A percentile compares a stretch with the other conserved stretches of the same genome.
phyloP scores from a whole-genome alignment of 805 yeast genomes.

The Metschnikowia baotianmanensis region DNA sequence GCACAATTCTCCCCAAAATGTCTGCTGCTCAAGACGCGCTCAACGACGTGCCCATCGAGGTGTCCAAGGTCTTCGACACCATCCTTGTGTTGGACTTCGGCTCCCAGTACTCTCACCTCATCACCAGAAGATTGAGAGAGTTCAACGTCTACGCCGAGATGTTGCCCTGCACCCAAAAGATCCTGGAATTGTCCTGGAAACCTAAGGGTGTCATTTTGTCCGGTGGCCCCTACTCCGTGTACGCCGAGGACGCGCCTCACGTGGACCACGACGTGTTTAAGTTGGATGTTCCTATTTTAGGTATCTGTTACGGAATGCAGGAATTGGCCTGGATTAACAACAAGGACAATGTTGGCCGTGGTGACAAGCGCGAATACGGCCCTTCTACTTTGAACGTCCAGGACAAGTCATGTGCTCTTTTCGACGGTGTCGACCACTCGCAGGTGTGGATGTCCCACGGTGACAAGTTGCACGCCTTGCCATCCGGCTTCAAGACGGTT shows the following conservation, averaged over 20 bases:
- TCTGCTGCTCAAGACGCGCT: conserved; percentile 11
- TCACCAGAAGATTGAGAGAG: conserved; percentile 96
- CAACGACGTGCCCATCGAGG: conserved; percentile 52
- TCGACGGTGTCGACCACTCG: conserved; percentile 87
- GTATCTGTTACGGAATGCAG: conserved; percentile 99
- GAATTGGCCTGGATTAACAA: conserved; percentile 98
- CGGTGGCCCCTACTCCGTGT: conserved; percentile 98
- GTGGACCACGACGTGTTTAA: conserved; percentile 93
- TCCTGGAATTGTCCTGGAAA: conserved; percentile 85
- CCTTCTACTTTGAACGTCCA: conserved; percentile 84
- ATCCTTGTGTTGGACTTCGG: conserved; percentile 97
- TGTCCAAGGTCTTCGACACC: conserved; percentile 90
- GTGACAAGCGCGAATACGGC: conserved; percentile 97
- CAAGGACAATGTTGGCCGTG: conserved; percentile 89
- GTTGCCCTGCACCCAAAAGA: conserved; percentile 99
- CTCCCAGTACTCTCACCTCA: conserved; percentile 95
- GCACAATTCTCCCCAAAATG: conserved; percentile 3
- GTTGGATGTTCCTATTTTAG: conserved; percentile 88
- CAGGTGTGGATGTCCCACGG: conserved; percentile 99
- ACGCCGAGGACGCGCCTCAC: conserved; percentile 93
- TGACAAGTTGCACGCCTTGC: conserved; percentile 89
- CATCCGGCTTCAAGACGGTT: conserved; percentile 82
- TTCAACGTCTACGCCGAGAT: conserved; percentile 98
- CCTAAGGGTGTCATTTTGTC: conserved; percentile 96
- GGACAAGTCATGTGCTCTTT: conserved; percentile 66